Conservation (phyloP, 2,329 filamentous ascomycete species). For the Byssochlamys sp. region DNA sequence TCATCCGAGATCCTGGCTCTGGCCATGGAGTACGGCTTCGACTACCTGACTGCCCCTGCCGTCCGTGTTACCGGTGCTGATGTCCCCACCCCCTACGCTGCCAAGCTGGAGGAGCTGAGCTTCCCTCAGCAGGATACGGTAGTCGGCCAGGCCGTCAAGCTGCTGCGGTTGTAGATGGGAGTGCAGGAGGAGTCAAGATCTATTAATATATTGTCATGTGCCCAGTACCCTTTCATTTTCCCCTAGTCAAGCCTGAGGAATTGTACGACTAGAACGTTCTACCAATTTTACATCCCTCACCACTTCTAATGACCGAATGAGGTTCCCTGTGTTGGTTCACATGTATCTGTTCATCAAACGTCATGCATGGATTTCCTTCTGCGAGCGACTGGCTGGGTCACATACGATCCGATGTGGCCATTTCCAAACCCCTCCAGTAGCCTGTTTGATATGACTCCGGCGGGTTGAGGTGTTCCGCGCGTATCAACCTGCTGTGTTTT, state of each 20-base stretch:
- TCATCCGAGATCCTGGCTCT: constrained; percentile 85
- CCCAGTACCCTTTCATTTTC: constrained; percentile 24
- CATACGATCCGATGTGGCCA: not conserved
- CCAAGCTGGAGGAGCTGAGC: constrained; percentile 83
- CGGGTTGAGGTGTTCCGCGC: not conserved
- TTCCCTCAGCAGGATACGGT: constrained; percentile 90
- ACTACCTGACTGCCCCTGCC: constrained; percentile 90
- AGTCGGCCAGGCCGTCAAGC: constrained; percentile 76
- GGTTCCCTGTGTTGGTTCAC: not conserved
- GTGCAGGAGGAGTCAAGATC: not conserved
- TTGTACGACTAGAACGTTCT: constrained; percentile 9
- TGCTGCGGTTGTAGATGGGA: constrained; percentile 60
- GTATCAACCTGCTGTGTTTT: not conserved
- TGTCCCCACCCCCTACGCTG: constrained; percentile 90
- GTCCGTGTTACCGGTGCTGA: constrained; percentile 92
- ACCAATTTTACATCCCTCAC: not conserved
- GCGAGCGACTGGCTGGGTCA: not conserved
- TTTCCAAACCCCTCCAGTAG: too few species aligned
- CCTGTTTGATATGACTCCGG: not conserved
- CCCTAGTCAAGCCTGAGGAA: constrained; percentile 15
- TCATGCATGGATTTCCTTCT: not conserved
- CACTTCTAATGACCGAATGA: not conserved
- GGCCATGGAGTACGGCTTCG: constrained; percentile 94
- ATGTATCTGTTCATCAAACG: not conserved
- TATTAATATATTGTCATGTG: constrained; percentile 21